Evolutionary conservation across 2,329 filamentous ascomycete genomes (phyloP).

Genomic region (Aspergillus spinulosporus): DNA sequence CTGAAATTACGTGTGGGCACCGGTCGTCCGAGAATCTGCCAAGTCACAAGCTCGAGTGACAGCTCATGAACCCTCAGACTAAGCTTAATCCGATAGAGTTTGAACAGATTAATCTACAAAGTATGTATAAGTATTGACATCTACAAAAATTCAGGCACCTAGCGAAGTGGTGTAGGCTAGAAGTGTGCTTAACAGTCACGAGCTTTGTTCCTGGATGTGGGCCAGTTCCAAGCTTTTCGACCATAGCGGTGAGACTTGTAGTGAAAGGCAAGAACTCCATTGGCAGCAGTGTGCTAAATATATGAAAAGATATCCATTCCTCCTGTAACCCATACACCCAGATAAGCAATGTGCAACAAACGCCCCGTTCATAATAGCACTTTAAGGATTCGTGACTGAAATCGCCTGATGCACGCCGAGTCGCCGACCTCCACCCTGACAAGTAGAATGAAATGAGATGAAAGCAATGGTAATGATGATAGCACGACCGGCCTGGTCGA

Average conservation of each 20-base stretch:
- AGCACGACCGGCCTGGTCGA: background rate
- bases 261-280: constrained; percentile 1
- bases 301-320: constrained; percentile 8
- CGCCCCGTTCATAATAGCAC: constrained; percentile 12
- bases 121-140: background rate
- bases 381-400: background rate
- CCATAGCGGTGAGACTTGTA: background rate
- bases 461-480: background rate
- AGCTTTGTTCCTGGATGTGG: background rate
- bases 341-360: constrained; percentile 10
- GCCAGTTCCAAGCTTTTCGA: background rate
- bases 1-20: constrained; percentile 11
- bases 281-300: constrained; percentile 8
- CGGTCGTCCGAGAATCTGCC: constrained; percentile 5
- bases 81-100: background rate
- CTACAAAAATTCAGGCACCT: background rate
- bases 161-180: background rate
- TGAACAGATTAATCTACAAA: background rate
- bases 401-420: constrained; percentile 5
- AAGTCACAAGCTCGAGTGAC: constrained; percentile 5
- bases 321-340: constrained; percentile 4
- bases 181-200: background rate
- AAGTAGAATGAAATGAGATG: background rate
- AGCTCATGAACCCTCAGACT: background rate
- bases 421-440: constrained; percentile 6